Base-by-base conservation (phyloP, 2,329 filamentous ascomycete species). In the Aureobasidium namibiae region DNA sequence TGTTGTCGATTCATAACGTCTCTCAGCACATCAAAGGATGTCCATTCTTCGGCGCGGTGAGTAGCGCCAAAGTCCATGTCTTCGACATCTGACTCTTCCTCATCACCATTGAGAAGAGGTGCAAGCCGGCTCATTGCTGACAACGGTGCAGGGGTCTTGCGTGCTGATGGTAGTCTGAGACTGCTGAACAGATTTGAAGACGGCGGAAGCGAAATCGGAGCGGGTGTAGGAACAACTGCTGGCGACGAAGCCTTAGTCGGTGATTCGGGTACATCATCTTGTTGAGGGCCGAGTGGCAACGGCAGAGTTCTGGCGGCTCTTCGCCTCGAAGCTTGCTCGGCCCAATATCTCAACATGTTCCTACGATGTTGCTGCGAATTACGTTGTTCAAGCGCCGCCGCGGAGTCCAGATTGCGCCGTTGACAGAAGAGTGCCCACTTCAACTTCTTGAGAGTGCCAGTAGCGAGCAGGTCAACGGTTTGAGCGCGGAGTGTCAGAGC, bases 361-460 rank as follows among this genome's bases (percentile, higher is more conserved):
- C 79, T 75, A 29, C 78, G 71, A 67, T 84, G 82, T 62, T 80
- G 80, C 58, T 80, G 75, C 38, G 79, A 73, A 62, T 80, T 82
- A 18, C 82, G 73, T 18, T 78, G 74, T 52, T 74, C 73, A 63
- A 85, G 71, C 7, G 80, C 79, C 36, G 78, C 72, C 0, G 81
- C 80, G 41, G 75, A 82, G 60, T 83, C 77, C 10, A 74, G 68
- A 24, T 75, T 75, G 54, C 77, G 76, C 24, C 74, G 73, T 4
- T 81, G 70, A 41, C 82, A 80, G 70, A 85, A 85, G 2, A 81
- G 71, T 8, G 77, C 77, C 70, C 83, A 80, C 56, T 80, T 82
- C n/a, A 85, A 70, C 65, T 78, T 81, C 66, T 80, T 81, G 60
- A 85, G 70, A 33, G 49, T 60, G 34, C 57, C 59, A 16, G 59